Percentiles rank a stretch among this genome's conserved stretches.
phyloP scores from a whole-genome alignment of 2,329 filamentous ascomycete genomes.

The Aspergillus oerlinghausenensis region DNA sequence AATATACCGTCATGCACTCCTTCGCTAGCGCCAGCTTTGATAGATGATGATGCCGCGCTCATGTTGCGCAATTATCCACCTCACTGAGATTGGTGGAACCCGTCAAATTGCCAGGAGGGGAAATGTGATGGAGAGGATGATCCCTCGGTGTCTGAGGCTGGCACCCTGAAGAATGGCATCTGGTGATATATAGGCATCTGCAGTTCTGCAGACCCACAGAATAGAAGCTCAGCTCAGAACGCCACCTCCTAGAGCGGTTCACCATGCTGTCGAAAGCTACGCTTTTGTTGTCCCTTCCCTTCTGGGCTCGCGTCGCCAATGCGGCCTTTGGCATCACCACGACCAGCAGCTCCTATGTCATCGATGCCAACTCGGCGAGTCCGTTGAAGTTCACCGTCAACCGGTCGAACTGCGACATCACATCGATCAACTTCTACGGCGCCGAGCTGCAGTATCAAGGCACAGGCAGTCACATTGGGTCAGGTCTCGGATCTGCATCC shows the following conservation, averaged over 20 bases:
- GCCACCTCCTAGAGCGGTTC: background rate
- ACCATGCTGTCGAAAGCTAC: constrained; percentile 17
- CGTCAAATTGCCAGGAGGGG: constrained; percentile 2
- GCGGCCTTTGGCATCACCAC: constrained; percentile 28
- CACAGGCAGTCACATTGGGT: constrained; percentile 54
- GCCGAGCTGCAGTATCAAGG: constrained; percentile 54
- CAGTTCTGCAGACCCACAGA: background rate
- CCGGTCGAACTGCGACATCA: constrained; percentile 58
- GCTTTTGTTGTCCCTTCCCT: constrained; percentile 14
- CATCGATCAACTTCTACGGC: constrained; percentile 57
- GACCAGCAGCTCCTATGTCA: constrained; percentile 31
- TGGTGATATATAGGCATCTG: background rate
- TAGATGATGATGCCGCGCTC: background rate
- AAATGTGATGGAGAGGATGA: background rate
- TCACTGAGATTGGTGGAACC: constrained; percentile 10
- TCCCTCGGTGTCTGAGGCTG: background rate
- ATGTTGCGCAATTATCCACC: background rate
- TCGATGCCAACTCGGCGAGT: constrained; percentile 49
- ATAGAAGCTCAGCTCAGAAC: background rate
- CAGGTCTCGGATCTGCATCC: constrained; percentile 55
- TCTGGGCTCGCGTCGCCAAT: constrained; percentile 18
- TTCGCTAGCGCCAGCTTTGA: background rate
- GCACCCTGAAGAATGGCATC: background rate
- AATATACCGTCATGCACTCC: background rate
- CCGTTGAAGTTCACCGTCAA: constrained; percentile 50